Evolutionary conservation across 2,329 filamentous ascomycete genomes (phyloP), one percentile per base, ranked within the genome.

Genomic region (Aspergillus persii): DNA sequence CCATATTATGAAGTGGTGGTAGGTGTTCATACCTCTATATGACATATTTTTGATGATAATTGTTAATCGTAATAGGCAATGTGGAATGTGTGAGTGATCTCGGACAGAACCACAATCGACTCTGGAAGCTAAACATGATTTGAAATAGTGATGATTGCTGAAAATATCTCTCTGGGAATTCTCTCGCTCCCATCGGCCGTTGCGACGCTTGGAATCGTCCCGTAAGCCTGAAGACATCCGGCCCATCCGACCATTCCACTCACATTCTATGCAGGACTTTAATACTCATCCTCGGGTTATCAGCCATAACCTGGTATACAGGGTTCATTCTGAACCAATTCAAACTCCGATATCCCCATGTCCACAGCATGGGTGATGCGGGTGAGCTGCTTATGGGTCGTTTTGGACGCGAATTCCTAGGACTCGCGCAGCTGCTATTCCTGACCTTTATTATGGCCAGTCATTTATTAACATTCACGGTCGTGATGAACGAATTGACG

Each of bases 391-490:
- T 91, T 57, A 79, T 83, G 65, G 89, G 89, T 15, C 77, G 75
- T 9, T 75, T 85, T 30, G 87, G 86, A 2, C 83, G 86, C 61
- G 85, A 88, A 68, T 60, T 91, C 47, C 77, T 89, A 36, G 86
- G 85, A 31, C 74, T 79, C 60, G 86, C 84, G 65, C 87, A 89
- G 64, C 74, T 83, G 1, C 73, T 90, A 15, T 84, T 90, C 69
- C 76, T 90, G 39, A 77, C 88, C 59, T 89, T 91, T 75, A 83
- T 89, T 59, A 86, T 88, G 73, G 87, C 83, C 27, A 89, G 87
- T n/a, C 89, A 91, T 73, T 81, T 89, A 56, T 76, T 90, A 59
- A 89, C 86, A 0, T 89, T 89, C 61, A 83, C 83, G 30, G 87
- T 90, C 65, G 84, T 87, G 67, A 83, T 90, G 72, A 86, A 86